A percentile compares a stretch with the other conserved stretches of the same genome.
Conservation (phyloP, 1,139 yeast genomes). For the Suhomyces choctaworum region DNA sequence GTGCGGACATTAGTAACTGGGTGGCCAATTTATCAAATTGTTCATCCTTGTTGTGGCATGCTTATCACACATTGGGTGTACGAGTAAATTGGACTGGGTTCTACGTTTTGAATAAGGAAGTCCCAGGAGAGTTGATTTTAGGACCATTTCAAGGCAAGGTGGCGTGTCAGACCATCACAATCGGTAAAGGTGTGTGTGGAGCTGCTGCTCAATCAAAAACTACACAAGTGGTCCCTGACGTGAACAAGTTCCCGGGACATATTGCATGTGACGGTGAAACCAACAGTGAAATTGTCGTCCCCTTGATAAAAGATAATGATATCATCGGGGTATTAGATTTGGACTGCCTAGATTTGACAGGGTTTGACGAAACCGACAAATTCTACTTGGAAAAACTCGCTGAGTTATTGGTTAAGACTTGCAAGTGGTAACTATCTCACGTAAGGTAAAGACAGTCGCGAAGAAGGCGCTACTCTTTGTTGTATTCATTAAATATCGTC, state of each 20-base stretch:
- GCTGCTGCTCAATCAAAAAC: slow-evolving; percentile 58
- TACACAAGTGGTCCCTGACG: slow-evolving; percentile 79
- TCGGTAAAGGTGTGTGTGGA: slow-evolving; percentile 93
- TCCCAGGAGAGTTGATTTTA: slow-evolving; percentile 54
- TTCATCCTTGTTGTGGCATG: slow-evolving; percentile 84
- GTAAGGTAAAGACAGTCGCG: too few relatives aligned
- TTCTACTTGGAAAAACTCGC: slow-evolving; percentile 62
- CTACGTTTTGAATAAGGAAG: slow-evolving; percentile 52
- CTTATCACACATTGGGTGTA: slow-evolving; percentile 60
- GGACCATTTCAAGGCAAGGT: slow-evolving; percentile 98
- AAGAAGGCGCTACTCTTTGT: too few relatives aligned
- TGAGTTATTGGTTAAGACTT: slow-evolving; percentile 45
- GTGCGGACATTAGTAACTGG: slow-evolving; percentile 71
- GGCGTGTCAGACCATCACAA: slow-evolving; percentile 79
- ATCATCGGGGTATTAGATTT: slow-evolving; percentile 81
- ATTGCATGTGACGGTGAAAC: slow-evolving; percentile 98
- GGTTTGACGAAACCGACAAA: slow-evolving; percentile 67
- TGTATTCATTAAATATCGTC: too few relatives aligned
- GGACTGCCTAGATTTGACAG: slow-evolving; percentile 66
- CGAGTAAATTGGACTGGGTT: slow-evolving; percentile 93
- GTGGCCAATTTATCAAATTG: slow-evolving; percentile 86
- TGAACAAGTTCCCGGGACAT: slow-evolving; percentile 80
- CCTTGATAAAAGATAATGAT: slow-evolving; percentile 51
- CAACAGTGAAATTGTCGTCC: slow-evolving; percentile 89
- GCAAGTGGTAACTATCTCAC: slow-evolving; percentile 45